A percentile compares a stretch with the other conserved stretches of the same genome.
Conservation (phyloP, 345 rosid genomes). For the Gossypium herbaceum region DNA sequence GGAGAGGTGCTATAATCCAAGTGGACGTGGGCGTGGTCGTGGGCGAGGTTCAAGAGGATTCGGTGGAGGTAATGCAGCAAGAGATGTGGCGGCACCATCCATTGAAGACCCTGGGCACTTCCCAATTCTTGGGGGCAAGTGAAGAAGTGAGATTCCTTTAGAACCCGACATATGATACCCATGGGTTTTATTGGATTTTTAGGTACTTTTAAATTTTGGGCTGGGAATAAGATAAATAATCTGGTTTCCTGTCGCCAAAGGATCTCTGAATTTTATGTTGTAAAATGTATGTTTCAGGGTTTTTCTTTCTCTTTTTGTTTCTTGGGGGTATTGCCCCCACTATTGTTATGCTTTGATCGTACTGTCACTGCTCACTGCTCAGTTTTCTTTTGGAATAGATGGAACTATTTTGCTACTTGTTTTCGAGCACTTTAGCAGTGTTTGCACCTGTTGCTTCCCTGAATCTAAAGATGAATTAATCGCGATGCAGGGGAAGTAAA, state of each 20-base stretch:
- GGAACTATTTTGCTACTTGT: background rate
- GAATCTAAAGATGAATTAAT: background rate
- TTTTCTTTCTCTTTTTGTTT: constrained; percentile 13
- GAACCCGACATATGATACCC: constrained; percentile 2
- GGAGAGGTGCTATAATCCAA: constrained; percentile 33
- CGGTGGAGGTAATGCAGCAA: constrained; percentile 21
- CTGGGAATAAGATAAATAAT: constrained; percentile 34
- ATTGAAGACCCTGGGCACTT: constrained; percentile 63
- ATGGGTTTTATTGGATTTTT: constrained; percentile 18
- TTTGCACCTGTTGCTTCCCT: background rate
- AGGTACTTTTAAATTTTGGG: constrained; percentile 24
- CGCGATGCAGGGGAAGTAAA: background rate
- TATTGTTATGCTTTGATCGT: constrained; percentile 11
- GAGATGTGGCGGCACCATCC: constrained; percentile 44
- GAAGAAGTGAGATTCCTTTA: constrained; percentile 15
- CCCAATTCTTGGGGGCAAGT: constrained; percentile 62
- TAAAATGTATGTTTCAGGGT: constrained; percentile 18
- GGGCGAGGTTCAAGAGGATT: constrained; percentile 43
- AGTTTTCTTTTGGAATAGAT: background rate
- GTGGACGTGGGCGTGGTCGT: constrained; percentile 48
- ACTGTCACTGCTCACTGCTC: background rate
- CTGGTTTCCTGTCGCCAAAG: constrained; percentile 24
- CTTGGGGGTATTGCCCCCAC: constrained; percentile 8
- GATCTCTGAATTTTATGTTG: background rate
- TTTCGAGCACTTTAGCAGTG: background rate